Evolutionary conservation across 2,329 filamentous ascomycete genomes (phyloP).

Genomic region (Cytospora mali): DNA sequence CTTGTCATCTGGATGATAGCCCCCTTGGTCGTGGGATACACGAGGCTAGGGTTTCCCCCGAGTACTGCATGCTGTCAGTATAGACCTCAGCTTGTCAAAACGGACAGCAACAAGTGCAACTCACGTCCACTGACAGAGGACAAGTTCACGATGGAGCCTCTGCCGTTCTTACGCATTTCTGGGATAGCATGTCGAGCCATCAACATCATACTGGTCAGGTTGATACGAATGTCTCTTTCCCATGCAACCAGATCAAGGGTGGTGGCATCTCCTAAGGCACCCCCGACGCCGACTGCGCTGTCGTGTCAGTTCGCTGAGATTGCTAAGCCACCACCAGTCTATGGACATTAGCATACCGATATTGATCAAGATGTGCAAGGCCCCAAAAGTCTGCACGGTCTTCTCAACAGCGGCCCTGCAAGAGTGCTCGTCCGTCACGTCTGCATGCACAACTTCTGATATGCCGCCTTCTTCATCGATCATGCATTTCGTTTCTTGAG

Average conservation of each 20-base stretch:
- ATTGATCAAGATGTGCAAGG: conserved; percentile 36
- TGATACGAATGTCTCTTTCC: conserved; percentile 38
- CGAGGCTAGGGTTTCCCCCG: conserved; percentile 45
- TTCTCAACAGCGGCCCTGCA: conserved; percentile 31
- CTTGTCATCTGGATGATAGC: conserved; percentile 37
- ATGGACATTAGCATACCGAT: conserved; percentile 28
- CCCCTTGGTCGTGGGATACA: conserved; percentile 49
- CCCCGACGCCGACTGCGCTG: conserved; percentile 37
- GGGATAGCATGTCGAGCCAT: conserved; percentile 39
- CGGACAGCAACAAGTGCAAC: conserved; percentile 20
- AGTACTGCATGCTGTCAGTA: conserved; percentile 34
- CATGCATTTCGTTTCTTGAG: conserved; percentile 35
- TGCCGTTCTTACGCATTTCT: conserved; percentile 38
- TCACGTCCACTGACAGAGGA: conserved; percentile 38
- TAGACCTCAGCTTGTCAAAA: not conserved
- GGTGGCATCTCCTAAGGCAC: conserved; percentile 37
- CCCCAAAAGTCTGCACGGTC: conserved; percentile 33
- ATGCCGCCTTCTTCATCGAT: conserved; percentile 35
- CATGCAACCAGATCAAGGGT: conserved; percentile 36
- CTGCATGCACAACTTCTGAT: conserved; percentile 34
- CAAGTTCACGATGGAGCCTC: conserved; percentile 43
- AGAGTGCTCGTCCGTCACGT: conserved; percentile 33
- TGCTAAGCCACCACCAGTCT: no score
- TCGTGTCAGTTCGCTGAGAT: not conserved
- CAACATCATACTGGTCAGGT: conserved; percentile 41